Base-by-base conservation (phyloP, 1,284 basidiomycete species). In the Rhodotorula sp. region DNA sequence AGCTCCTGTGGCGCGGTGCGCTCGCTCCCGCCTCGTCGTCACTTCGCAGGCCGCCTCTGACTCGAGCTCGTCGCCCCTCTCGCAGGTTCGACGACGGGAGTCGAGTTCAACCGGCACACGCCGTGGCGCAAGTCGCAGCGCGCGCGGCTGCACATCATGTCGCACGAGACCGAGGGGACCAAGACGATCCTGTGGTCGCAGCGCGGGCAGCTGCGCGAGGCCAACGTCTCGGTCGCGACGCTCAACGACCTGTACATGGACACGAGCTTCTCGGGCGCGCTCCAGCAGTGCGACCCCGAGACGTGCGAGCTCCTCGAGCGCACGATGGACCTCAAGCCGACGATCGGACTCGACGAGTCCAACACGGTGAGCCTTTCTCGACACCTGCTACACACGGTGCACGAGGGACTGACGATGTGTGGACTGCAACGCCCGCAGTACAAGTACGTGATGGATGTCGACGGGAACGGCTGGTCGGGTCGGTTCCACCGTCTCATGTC, bases 401-500 rank as follows among this genome's bases (percentile, higher is more conserved):
- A 44, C 42, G 27, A 23, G 17, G 48, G 61, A 23, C 63, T 74
- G 46, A 72, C 64, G 55, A 34, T 46, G 19, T 17, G 52, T 17
- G 27, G 17, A 4, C 7, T 34, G 34, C 34, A 34, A 27, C 21
- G 9, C 21, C 55, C 44, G 14, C 66, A 79, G 68, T 80, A 83
- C 78, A 84, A 83, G 72, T 84, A 82, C 77, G 66, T 84, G 61
- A 79, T 84, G 19, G 84, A 85, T 69, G 82, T 84, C 25, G 84
- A 84, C 71, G 83, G 84, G 1, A 84, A 84, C 74, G 82, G 81
- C 4, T 84, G 82, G 82, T 77, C 74, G 4, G 80, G 79, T 12
- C 77, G 79, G 1, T 81, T 81, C 72, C 73, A 74, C 60, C 79
- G 81, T 25, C 74, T 85, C 44, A 82, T 84, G 81, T 79, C 79